Evolutionary conservation across 1,139 yeast species (phyloP).

Genomic region (Candida sanyaensis): DNA sequence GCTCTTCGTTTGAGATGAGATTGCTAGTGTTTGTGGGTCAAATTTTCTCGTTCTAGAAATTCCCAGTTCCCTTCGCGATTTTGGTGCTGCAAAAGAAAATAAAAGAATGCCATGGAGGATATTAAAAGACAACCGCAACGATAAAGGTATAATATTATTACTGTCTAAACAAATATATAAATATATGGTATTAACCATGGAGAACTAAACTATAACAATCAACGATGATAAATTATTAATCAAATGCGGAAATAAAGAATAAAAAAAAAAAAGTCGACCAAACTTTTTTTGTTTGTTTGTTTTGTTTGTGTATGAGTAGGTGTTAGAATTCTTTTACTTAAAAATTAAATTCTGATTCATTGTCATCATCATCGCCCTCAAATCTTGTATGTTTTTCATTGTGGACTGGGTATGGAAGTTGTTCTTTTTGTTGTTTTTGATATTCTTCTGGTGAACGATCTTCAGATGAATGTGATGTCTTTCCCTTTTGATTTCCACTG

Average conservation of each 20-base stretch:
- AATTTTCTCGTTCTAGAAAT: neutral
- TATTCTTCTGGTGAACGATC: conserved; percentile 15
- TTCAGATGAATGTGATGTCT: conserved; percentile 7
- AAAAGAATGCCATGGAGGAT: neutral
- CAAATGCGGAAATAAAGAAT: neutral
- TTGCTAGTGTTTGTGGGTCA: neutral
- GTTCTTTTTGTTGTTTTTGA: conserved; percentile 12
- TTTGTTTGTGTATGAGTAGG: neutral
- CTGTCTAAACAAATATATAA: neutral
- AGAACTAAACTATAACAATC: neutral
- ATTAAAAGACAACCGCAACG: neutral
- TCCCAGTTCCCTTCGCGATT: neutral
- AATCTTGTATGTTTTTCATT: conserved; percentile 8
- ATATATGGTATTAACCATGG: neutral
- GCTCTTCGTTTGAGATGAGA: conserved; percentile 3
- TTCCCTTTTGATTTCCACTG: conserved; percentile 4
- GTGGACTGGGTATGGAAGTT: conserved; percentile 17
- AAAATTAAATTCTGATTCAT: conserved; percentile 22
- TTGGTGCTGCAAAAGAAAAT: neutral
- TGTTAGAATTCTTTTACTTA: conserved; percentile 4
- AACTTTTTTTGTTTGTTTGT: neutral
- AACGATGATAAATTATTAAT: neutral
- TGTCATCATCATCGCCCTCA: conserved; percentile 12
- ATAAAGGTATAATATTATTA: neutral
- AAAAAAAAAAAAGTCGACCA: neutral